These are phyloP conservation scores for Salix exigua DNA, from an alignment of 345 rosid species.

Conservation along the genomic window DNA sequence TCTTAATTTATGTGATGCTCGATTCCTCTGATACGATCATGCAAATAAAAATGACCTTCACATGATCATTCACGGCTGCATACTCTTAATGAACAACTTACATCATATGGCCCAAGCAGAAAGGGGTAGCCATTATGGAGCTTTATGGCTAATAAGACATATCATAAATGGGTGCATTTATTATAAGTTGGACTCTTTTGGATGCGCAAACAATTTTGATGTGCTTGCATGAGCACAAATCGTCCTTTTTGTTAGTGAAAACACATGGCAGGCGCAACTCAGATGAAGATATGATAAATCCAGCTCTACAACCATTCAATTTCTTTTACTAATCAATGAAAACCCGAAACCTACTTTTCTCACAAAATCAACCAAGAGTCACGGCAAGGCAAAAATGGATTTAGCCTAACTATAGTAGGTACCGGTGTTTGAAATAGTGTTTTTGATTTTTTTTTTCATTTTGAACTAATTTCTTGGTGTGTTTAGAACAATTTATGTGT, in stretches of 20 bases:
- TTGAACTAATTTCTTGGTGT: too few relatives aligned
- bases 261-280: neutral
- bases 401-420: too few relatives aligned
- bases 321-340: too few relatives aligned
- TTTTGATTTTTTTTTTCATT: too few relatives aligned
- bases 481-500: too few relatives aligned
- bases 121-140: neutral
- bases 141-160: neutral
- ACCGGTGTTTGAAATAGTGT: too few relatives aligned
- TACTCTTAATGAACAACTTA: neutral
- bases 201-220: neutral
- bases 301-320: neutral
- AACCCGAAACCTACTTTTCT: too few relatives aligned
- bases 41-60: neutral
- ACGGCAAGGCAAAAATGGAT: too few relatives aligned
- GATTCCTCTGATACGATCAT: neutral
- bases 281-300: neutral
- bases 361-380: too few relatives aligned
- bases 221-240: neutral
- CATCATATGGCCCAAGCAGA: neutral
- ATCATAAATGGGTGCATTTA: neutral
- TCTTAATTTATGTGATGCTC: neutral
- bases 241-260: neutral
- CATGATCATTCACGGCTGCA: neutral
- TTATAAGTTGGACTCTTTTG: neutral